These are phyloP conservation scores for Phoma sp. DNA, from an alignment of 2,329 filamentous ascomycete genomes.

Conservation along the genomic window DNA sequence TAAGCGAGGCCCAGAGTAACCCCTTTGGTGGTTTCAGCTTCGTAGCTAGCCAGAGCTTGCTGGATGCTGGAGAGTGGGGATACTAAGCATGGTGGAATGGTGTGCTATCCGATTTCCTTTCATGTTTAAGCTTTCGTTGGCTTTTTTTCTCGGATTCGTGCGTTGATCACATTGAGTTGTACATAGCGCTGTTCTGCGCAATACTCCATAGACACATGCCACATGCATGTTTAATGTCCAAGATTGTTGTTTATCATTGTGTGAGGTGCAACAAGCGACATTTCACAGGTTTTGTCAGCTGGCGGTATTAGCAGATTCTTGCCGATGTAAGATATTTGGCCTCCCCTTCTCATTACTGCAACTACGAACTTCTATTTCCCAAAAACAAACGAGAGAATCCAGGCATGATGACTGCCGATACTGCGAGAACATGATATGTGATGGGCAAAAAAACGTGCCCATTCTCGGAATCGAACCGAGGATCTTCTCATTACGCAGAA, in stretches of 20 bases:
- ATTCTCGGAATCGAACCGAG: slow-evolving; percentile 26
- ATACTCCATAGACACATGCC: neutral
- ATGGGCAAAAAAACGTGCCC: slow-evolving; percentile 8
- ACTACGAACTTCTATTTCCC: too few relatives aligned
- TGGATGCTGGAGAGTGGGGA: slow-evolving; percentile 50
- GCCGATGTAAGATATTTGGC: too few relatives aligned
- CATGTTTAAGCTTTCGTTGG: neutral
- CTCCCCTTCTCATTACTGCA: too few relatives aligned
- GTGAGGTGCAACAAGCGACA: too few relatives aligned
- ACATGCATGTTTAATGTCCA: neutral
- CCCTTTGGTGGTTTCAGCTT: slow-evolving; percentile 63
- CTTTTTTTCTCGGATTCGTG: neutral
- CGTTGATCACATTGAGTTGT: neutral
- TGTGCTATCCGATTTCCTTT: neutral
- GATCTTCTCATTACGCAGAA: slow-evolving; percentile 20
- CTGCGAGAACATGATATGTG: too few relatives aligned
- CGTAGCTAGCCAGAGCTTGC: slow-evolving; percentile 59
- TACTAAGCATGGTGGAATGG: slow-evolving; percentile 29
- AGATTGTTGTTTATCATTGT: neutral
- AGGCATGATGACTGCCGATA: too few relatives aligned
- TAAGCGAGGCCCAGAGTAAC: slow-evolving; percentile 49
- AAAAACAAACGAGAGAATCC: too few relatives aligned
- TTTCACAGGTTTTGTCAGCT: too few relatives aligned
- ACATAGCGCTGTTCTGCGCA: neutral
- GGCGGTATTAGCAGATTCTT: too few relatives aligned